These are phyloP conservation scores for Taphrina flavorubra DNA, from an alignment of 1,139 yeast species.

Conservation along the genomic window DNA sequence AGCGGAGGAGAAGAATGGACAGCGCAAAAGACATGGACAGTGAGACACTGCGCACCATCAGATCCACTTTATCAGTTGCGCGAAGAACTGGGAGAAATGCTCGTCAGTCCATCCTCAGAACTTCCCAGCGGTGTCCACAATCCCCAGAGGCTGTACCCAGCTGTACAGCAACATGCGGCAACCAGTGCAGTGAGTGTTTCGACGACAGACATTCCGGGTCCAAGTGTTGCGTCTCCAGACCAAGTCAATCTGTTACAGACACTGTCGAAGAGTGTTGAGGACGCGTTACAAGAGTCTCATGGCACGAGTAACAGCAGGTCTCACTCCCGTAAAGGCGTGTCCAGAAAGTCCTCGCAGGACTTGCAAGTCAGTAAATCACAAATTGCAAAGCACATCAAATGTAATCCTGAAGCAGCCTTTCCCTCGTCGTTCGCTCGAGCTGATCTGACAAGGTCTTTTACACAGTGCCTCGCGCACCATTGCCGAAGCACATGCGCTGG, in stretches of 20 bases:
- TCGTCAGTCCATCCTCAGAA: not conserved
- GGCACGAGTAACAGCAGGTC: not conserved
- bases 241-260: slow-evolving; percentile 4
- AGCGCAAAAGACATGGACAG: not conserved
- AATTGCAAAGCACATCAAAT: slow-evolving; percentile 5
- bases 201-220: not conserved
- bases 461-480: not conserved
- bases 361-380: slow-evolving; percentile 5
- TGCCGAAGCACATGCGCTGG: slow-evolving; percentile 13
- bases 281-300: slow-evolving; percentile 4
- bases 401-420: not conserved
- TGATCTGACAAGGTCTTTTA: slow-evolving; percentile 1
- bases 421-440: not conserved
- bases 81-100: not conserved
- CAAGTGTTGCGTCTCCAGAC: slow-evolving; percentile 8
- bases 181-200: not conserved
- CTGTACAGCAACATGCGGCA: not conserved
- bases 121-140: not conserved
- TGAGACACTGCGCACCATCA: not conserved
- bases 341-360: slow-evolving; percentile 2
- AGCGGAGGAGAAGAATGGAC: not conserved
- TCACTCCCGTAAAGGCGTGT: not conserved
- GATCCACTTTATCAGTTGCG: slow-evolving; percentile 10
- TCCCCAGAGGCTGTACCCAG: not conserved
- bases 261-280: slow-evolving; percentile 8